Conservation (phyloP, 305 asterid genomes). For the Fraxinus velutina region DNA sequence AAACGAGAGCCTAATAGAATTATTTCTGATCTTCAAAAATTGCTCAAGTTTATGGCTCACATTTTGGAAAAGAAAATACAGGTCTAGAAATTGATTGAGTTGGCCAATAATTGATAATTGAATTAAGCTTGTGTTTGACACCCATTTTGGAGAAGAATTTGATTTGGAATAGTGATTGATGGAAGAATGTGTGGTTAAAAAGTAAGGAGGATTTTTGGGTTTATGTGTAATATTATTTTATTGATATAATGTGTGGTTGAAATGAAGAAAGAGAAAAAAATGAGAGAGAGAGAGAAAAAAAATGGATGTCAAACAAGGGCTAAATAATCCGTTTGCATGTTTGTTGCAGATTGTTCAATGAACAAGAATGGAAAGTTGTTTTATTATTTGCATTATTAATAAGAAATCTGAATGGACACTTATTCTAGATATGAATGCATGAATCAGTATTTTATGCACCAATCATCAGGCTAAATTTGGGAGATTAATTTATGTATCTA, state of each 20-base stretch:
- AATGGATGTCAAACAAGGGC: no score
- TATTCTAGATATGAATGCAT: neutral
- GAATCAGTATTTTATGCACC: neutral
- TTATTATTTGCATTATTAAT: neutral
- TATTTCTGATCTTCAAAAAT: neutral
- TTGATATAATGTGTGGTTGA: no score
- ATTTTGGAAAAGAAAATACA: neutral
- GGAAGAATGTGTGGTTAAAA: no score
- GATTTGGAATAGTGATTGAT: no score
- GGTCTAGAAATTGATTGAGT: neutral
- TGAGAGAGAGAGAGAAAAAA: no score
- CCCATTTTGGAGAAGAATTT: no score
- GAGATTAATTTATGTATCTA: neutral
- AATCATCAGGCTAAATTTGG: neutral
- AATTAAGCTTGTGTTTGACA: neutral
- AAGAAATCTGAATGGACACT: neutral
- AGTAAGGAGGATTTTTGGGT: no score
- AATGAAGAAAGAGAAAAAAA: no score
- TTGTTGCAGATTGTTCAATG: neutral
- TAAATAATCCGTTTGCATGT: neutral
- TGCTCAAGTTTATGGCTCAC: neutral
- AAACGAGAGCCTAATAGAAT: neutral
- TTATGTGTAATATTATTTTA: no score
- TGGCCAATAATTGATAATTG: neutral
- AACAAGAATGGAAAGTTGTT: neutral